Conservation (phyloP, 331 rosid species). For the Malus hybrid region DNA sequence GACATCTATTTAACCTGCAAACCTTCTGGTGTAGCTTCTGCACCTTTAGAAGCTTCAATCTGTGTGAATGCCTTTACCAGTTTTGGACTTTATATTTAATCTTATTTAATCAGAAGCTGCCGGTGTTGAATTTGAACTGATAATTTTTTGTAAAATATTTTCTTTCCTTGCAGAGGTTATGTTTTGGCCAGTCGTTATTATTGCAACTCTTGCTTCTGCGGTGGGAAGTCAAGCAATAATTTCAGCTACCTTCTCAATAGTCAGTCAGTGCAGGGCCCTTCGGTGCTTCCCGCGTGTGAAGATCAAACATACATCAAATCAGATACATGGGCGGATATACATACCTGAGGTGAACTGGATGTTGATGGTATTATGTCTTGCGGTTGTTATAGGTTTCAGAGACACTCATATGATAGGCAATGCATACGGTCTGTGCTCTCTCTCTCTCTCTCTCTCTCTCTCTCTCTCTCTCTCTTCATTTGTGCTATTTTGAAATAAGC, state of each 20-base stretch:
- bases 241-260: slow-evolving; percentile 37
- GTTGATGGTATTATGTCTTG: slow-evolving; percentile 29
- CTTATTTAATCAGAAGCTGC: background rate
- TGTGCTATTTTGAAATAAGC: background rate
- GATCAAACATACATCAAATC: slow-evolving; percentile 24
- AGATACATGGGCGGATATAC: slow-evolving; percentile 33
- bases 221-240: slow-evolving; percentile 39
- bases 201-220: slow-evolving; percentile 35
- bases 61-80: background rate
- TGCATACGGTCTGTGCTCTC: slow-evolving; percentile 25
- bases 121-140: background rate
- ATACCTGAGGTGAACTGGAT: slow-evolving; percentile 37
- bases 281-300: slow-evolving; percentile 31
- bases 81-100: background rate
- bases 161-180: slow-evolving; percentile 12
- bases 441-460: background rate
- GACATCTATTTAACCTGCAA: background rate
- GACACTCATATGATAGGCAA: slow-evolving; percentile 28
- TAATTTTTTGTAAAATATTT: background rate
- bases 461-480: background rate
- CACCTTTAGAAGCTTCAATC: background rate
- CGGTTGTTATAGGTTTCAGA: slow-evolving; percentile 29
- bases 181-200: slow-evolving; percentile 29
- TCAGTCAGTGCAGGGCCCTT: slow-evolving; percentile 32
- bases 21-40: background rate